Evolutionary conservation across 148 eudicot species (phyloP), one percentile per base, ranked within the genome.

Genomic region (Diospyros lotus): DNA sequence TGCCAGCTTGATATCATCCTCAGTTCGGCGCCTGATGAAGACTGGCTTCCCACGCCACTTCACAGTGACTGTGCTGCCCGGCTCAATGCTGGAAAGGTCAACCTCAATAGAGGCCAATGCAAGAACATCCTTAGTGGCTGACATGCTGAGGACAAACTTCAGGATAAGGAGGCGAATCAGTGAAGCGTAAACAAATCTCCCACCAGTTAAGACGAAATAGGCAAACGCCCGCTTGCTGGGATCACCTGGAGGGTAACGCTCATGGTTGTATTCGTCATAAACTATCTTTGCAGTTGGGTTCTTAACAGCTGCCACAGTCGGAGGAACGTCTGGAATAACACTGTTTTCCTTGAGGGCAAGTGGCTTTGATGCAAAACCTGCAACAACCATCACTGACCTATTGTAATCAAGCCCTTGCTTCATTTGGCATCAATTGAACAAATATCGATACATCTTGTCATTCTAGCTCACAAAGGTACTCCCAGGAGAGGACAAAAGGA

Each of bases 41-140:
- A 90, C 90, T 2, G 95, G 92, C 85, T 90, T 90, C 58, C 95
- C 95, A 80, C 92, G 89, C 95, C 95, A 90, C 89, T 90, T 90
- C n/a, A 90, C 95, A 15, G 90, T 89, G 48, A 86, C 87, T 39
- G 92, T 90, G 28, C 79, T 78, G 9, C 95, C 95, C 4, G 92
- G 90, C 75, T 85, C 89, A 66, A 90, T 88, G 87, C 87, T 86
- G 5, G 90, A 82, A 41, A 88, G 89, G 71, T 90, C 95, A 44
- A 88, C 92, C 85, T 90, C 95, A 3, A 90, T 77, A 38, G 95
- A 90, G 56, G 92, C 92, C 75, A 84, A 55, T 1, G 95, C 95
- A 60, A 90, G 95, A 70, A 88, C 95, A 51, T 90, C 95, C 82
- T 86, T 86, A 68, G 86, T 86, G 60, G 95, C 90, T 14, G 92